Conservation (phyloP, 768 basidiomycete genomes). For the Leccinellum rugosiceps region DNA sequence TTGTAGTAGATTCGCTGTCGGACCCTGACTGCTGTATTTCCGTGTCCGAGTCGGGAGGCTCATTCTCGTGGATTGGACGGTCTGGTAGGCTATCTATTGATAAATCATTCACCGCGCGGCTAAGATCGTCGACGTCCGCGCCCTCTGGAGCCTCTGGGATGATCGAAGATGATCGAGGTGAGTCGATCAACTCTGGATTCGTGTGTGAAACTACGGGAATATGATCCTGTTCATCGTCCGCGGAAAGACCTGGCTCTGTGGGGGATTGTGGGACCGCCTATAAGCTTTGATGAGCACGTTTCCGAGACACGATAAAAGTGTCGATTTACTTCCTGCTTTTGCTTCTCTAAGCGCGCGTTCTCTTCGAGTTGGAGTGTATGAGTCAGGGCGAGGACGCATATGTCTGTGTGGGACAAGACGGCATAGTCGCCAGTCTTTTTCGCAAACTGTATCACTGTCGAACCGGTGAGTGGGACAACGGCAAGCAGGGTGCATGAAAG, state of each 20-base stretch:
- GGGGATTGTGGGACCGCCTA: slow-evolving; percentile 7
- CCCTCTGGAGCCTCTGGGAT: background rate
- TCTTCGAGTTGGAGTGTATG: slow-evolving; percentile 67
- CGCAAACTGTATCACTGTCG: slow-evolving; percentile 80
- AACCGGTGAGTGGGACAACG: slow-evolving; percentile 13
- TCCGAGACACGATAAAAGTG: background rate
- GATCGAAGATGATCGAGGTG: background rate
- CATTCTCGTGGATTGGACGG: background rate
- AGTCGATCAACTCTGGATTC: background rate
- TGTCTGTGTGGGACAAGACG: slow-evolving; percentile 87
- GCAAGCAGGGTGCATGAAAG: slow-evolving; percentile 15
- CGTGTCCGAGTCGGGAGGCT: slow-evolving; percentile 36
- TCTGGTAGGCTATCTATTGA: slow-evolving; percentile 15
- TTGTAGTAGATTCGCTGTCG: background rate
- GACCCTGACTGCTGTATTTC: slow-evolving; percentile 23
- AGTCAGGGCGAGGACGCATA: slow-evolving; percentile 87
- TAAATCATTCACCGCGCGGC: slow-evolving; percentile 4
- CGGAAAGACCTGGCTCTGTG: background rate
- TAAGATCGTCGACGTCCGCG: slow-evolving; percentile 11
- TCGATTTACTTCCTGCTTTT: slow-evolving; percentile 29
- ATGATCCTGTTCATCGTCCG: slow-evolving; percentile 7
- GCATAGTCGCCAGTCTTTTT: slow-evolving; percentile 97
- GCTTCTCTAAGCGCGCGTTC: slow-evolving; percentile 25
- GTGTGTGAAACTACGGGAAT: background rate
- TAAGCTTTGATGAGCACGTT: background rate